Evolutionary conservation across 257 asterid species (phyloP), one percentile per base, ranked within the genome.

Genomic region (Jacaranda copaia): DNA sequence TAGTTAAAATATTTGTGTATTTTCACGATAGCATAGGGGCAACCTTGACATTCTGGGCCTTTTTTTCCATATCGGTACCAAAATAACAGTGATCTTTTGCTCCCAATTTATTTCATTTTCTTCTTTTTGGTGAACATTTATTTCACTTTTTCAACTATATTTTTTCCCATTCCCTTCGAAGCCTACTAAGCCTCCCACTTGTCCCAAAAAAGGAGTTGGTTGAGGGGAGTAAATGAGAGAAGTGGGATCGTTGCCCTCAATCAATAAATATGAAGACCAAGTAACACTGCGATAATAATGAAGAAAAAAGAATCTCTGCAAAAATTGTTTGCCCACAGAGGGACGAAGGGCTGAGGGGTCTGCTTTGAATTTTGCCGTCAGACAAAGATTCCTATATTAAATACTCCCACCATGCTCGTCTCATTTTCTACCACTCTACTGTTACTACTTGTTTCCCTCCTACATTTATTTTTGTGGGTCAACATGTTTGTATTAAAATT

Each of bases 301-400:
- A 76, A 78, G 59, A 73, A 64, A 38, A 74, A 40, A 69, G 83
- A 74, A 73, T 82, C 83, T 82, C 78, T 74, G 80, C 77, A 57
- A 57, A 60, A 18, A 62, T 46, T 62, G 74, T 75, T 72, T 68
- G 49, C 65, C 57, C 49, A 53, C 48, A 62, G 39, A 25, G 80
- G 49, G 6, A 15, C 35, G 10, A 32, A 8, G 45, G 35, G 36
- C 12, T 8, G 55, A 39, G 19, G 81, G 56, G 57, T 32, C 66
- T 73, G 73, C 74, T 71, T 65, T 76, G 45, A 77, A 39, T 60
- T 52, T 80, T 73, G 67, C 67, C 68, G 58, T 70, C 83, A 77
- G 83, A 84, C 85, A 84, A 84, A 81, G 87, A 84, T 84, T 84
- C 87, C 83, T 71, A 25, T 57, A 74, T 55, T 77, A 15, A 80